Conservation (phyloP, 2,329 filamentous ascomycete species). For the Penicillium sp. region DNA sequence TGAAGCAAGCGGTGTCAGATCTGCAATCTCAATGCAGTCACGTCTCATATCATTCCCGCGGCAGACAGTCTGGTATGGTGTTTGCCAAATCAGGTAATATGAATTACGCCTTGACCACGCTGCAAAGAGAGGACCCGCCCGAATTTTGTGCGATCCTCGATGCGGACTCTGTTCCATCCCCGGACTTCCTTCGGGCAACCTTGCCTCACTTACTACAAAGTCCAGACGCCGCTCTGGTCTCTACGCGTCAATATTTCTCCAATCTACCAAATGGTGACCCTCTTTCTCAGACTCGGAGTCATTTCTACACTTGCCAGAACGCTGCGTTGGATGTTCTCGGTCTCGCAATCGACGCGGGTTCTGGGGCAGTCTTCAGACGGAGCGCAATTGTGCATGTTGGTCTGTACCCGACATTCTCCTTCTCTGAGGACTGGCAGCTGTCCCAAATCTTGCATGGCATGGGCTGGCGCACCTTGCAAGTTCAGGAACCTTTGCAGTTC, state of each 20-base stretch:
- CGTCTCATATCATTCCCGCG: slow-evolving; percentile 60
- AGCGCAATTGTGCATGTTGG: slow-evolving; percentile 38
- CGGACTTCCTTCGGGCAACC: slow-evolving; percentile 44
- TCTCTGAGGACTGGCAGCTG: slow-evolving; percentile 45
- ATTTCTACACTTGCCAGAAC: slow-evolving; percentile 45
- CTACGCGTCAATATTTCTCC: slow-evolving; percentile 43
- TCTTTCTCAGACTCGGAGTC: slow-evolving; percentile 38
- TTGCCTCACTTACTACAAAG: slow-evolving; percentile 43
- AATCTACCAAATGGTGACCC: slow-evolving; percentile 42
- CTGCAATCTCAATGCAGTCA: slow-evolving; percentile 55
- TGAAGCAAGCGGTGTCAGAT: slow-evolving; percentile 49
- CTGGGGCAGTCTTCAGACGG: slow-evolving; percentile 44
- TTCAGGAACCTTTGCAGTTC: slow-evolving; percentile 42
- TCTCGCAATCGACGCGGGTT: slow-evolving; percentile 42
- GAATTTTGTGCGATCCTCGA: slow-evolving; percentile 45
- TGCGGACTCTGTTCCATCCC: slow-evolving; percentile 45
- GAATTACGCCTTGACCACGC: slow-evolving; percentile 40
- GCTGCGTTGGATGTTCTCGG: slow-evolving; percentile 37
- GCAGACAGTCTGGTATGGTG: slow-evolving; percentile 45
- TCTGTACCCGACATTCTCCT: slow-evolving; percentile 43
- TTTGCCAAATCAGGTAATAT: slow-evolving; percentile 49
- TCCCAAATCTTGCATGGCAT: slow-evolving; percentile 41
- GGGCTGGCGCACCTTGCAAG: slow-evolving; percentile 38
- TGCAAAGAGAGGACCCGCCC: slow-evolving; percentile 32
- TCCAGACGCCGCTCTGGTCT: slow-evolving; percentile 39